Conservation (phyloP, 345 rosid genomes). For the Eucalyptus pauciflora region DNA sequence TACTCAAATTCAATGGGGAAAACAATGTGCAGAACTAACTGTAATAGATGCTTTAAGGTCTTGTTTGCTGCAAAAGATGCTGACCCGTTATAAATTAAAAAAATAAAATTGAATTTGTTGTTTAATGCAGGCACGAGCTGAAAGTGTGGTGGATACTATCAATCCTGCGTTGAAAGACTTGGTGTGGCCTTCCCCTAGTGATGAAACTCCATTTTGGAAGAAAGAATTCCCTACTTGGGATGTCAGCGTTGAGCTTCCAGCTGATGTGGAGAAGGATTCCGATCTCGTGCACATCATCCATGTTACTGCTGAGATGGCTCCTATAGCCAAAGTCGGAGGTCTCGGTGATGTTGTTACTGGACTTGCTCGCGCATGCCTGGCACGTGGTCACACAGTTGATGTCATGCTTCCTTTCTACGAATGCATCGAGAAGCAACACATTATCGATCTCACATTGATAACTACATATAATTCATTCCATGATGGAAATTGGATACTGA, state of each 20-base stretch:
- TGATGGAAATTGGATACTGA: slow-evolving; percentile 35
- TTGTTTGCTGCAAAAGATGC: neutral
- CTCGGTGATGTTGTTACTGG: slow-evolving; percentile 59
- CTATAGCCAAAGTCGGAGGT: slow-evolving; percentile 60
- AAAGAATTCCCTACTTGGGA: slow-evolving; percentile 28
- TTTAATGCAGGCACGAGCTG: slow-evolving; percentile 2
- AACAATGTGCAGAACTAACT: neutral
- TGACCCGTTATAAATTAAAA: neutral
- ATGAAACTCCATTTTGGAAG: slow-evolving; percentile 44
- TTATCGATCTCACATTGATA: slow-evolving; percentile 16
- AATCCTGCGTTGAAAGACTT: neutral
- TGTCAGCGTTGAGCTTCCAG: slow-evolving; percentile 1
- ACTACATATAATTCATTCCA: slow-evolving; percentile 24
- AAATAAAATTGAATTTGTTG: neutral
- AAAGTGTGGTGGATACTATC: neutral
- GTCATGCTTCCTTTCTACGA: slow-evolving; percentile 51
- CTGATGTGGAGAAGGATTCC: slow-evolving; percentile 22
- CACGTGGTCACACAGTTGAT: slow-evolving; percentile 38
- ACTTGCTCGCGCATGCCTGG: slow-evolving; percentile 40
- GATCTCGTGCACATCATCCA: slow-evolving; percentile 27
- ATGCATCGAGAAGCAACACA: slow-evolving; percentile 26
- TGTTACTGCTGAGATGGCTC: slow-evolving; percentile 53
- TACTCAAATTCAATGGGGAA: neutral
- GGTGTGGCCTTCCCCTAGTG: slow-evolving; percentile 38
- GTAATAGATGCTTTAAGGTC: neutral